Evolutionary conservation across 768 basidiomycete genomes (phyloP).

Genomic region (Ramaria sp.): DNA sequence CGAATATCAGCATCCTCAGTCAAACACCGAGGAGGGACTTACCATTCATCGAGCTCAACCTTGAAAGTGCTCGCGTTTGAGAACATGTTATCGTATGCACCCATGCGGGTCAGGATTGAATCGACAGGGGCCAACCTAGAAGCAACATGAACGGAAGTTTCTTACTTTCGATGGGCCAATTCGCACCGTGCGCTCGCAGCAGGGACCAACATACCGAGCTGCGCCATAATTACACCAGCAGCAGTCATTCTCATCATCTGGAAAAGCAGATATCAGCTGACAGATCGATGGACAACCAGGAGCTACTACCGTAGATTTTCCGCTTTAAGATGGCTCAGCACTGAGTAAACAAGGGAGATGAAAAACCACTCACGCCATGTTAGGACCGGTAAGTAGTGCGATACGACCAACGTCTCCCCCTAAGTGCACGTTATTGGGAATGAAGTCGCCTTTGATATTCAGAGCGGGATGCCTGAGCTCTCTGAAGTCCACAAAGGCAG

Average conservation of each 20-base stretch:
- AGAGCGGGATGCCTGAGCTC: conserved; percentile 85
- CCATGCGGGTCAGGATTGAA: conserved; percentile 92
- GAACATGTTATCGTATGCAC: conserved; percentile 97
- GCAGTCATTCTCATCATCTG: conserved; percentile 94
- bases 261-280: conserved; percentile 5
- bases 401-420: conserved; percentile 69
- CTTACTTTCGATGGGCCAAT: not conserved
- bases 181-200: conserved; percentile 66
- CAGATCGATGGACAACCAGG: not conserved
- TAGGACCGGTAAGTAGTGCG: conserved; percentile 79
- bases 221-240: conserved; percentile 90
- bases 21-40: conserved; percentile 9
- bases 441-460: conserved; percentile 62
- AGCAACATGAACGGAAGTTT: not conserved
- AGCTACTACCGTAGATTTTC: conserved; percentile 56
- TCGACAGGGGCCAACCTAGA: conserved; percentile 79
- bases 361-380: conserved; percentile 62
- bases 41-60: conserved; percentile 98
- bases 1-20: not conserved
- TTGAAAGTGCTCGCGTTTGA: conserved; percentile 94
- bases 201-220: conserved; percentile 92
- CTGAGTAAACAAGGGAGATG: not conserved
- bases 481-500: conserved; percentile 79
- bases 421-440: conserved; percentile 85
- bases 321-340: conserved; percentile 29